Conservation (phyloP, 441 rosid species). For the Pelargonium fulgidum region DNA sequence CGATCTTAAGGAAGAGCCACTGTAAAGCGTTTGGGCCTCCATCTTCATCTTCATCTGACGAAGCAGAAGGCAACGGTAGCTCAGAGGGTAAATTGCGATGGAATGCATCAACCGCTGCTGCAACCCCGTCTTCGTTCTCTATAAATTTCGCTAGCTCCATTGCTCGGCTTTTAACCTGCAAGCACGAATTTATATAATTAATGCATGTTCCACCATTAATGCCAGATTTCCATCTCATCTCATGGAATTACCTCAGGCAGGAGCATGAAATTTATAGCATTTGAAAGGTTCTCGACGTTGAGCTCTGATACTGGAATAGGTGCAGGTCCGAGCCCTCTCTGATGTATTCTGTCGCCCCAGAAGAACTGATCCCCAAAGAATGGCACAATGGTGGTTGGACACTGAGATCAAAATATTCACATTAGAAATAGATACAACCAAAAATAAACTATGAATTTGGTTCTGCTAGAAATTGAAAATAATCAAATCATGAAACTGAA, state of each 20-base stretch:
- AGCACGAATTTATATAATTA: not conserved
- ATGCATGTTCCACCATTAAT: not conserved
- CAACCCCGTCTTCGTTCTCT: constrained; percentile 93
- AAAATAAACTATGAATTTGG: constrained; percentile 9
- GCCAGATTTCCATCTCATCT: not conserved
- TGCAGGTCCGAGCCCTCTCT: constrained; percentile 70
- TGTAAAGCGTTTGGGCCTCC: constrained; percentile 48
- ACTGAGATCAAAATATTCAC: constrained; percentile 40
- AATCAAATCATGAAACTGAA: constrained; percentile 7
- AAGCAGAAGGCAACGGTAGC: constrained; percentile 49
- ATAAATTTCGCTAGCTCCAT: constrained; percentile 65
- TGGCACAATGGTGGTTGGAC: constrained; percentile 94
- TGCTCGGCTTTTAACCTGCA: constrained; percentile 67
- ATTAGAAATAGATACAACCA: constrained; percentile 10
- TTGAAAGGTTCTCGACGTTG: constrained; percentile 65
- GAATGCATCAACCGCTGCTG: constrained; percentile 78
- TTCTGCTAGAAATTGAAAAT: not conserved
- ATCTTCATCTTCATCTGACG: constrained; percentile 35
- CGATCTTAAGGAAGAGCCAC: constrained; percentile 58
- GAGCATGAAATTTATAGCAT: constrained; percentile 80
- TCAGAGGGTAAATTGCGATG: constrained; percentile 76
- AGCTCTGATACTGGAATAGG: constrained; percentile 83
- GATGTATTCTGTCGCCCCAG: constrained; percentile 80
- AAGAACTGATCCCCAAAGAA: constrained; percentile 99
- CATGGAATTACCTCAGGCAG: constrained; percentile 66